Evolutionary conservation across 306 rosid species (phyloP).

Genomic region (Dryas alaskensis): DNA sequence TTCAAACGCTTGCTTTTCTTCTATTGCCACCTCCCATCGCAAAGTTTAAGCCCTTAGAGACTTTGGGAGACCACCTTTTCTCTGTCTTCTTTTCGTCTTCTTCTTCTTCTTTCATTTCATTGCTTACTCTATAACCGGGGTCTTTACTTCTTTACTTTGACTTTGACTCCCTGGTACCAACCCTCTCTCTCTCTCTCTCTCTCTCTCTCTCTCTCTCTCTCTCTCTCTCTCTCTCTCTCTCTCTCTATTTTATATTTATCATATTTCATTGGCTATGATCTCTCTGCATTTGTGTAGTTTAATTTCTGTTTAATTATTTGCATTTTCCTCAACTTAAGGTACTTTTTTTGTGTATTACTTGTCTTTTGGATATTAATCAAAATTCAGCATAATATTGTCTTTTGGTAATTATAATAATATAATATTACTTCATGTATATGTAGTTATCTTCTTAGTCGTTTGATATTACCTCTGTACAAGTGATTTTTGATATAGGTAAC

Average conservation of each 20-base stretch:
- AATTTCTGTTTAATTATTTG: neutral
- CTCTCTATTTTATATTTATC: neutral
- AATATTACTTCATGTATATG: neutral
- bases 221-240: slow-evolving; percentile 5
- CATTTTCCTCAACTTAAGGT: neutral
- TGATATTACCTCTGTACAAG: slow-evolving; percentile 4
- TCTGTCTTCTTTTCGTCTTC: neutral
- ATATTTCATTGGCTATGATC: neutral
- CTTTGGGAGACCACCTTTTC: neutral
- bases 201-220: neutral
- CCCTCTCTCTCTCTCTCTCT: slow-evolving; percentile 11
- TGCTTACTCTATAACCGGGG: slow-evolving; percentile 32
- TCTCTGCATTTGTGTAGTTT: neutral
- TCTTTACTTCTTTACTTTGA: slow-evolving; percentile 36
- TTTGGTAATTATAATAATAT: slow-evolving; percentile 26
- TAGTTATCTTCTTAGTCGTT: neutral
- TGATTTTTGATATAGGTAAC: neutral
- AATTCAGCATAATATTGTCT: neutral
- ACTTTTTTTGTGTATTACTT: neutral
- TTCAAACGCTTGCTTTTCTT: slow-evolving; percentile 7
- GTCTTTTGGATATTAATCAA: slow-evolving; percentile 7
- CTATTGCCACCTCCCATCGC: slow-evolving; percentile 17
- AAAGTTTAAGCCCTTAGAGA: slow-evolving; percentile 19
- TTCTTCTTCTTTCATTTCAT: slow-evolving; percentile 7
- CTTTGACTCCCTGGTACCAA: slow-evolving; percentile 29